These are phyloP conservation scores for Cryptosporidium felis DNA, from an alignment of 169 alveolate species.

Conservation along the genomic window DNA sequence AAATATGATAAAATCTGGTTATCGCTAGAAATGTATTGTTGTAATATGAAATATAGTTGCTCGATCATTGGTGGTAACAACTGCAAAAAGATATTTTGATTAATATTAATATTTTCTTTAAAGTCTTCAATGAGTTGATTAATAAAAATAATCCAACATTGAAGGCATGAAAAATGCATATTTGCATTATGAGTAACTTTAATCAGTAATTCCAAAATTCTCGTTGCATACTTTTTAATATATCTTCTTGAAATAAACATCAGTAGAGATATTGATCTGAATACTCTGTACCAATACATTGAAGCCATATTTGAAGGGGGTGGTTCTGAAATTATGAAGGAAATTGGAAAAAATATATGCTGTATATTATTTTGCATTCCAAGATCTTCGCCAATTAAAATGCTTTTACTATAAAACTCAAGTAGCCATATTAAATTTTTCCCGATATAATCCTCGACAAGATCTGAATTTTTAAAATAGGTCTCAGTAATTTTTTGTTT, in stretches of 20 bases:
- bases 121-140: not conserved
- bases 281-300: conserved; percentile 60
- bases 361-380: not conserved
- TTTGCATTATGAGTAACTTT: conserved; percentile 27
- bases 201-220: conserved; percentile 38
- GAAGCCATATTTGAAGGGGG: conserved; percentile 22
- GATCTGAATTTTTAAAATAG: not conserved
- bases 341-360: conserved; percentile 45
- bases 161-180: conserved; percentile 54
- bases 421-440: conserved; percentile 52
- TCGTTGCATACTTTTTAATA: conserved; percentile 53
- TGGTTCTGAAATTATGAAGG: conserved; percentile 40
- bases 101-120: not conserved
- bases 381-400: not conserved
- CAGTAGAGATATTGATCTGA: conserved; percentile 41
- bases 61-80: conserved; percentile 42
- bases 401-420: conserved; percentile 59
- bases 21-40: not conserved
- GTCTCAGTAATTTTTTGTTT: not conserved
- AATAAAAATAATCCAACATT: conserved; percentile 43
- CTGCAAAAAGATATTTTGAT: conserved; percentile 43
- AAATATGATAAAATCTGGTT: not conserved
- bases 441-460: conserved; percentile 7
- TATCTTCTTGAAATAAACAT: conserved; percentile 21
- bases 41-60: conserved; percentile 8